These are phyloP conservation scores for Prunella vulgaris DNA, from an alignment of 257 asterid genomes.

Conservation along the genomic window DNA sequence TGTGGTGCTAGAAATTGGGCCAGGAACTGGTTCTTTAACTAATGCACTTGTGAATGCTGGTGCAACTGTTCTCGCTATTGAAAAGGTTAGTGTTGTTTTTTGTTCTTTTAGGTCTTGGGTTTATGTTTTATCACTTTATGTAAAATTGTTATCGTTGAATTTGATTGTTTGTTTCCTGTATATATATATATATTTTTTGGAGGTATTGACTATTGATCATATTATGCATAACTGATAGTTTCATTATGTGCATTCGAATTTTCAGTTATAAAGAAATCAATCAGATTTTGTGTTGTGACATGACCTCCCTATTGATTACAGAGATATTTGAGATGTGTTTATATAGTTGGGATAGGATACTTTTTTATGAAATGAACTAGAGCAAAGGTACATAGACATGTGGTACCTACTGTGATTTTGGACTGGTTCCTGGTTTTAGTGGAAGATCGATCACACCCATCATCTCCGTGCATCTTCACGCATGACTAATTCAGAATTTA, in stretches of 20 bases:
- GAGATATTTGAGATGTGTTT: background rate
- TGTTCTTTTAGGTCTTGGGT: background rate
- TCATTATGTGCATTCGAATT: background rate
- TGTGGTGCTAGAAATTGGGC: conserved; percentile 88
- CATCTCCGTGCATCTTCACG: too few species aligned
- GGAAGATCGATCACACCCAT: too few species aligned
- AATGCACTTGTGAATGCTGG: conserved; percentile 75
- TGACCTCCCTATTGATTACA: background rate
- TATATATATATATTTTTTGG: background rate
- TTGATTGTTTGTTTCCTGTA: background rate
- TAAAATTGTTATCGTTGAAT: too few species aligned
- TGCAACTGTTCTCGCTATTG: conserved; percentile 88
- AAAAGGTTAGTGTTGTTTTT: conserved; percentile 58
- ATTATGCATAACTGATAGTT: background rate
- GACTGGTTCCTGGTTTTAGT: background rate
- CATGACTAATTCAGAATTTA: background rate
- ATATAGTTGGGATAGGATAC: background rate
- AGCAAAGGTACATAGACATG: background rate
- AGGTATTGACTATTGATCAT: conserved; percentile 1
- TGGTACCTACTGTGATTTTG: background rate
- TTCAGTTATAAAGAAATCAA: background rate
- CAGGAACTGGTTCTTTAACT: conserved; percentile 97
- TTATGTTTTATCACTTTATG: too few species aligned
- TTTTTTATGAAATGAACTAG: background rate
- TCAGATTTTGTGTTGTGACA: background rate